phyloP scores from a whole-genome alignment of 257 asterid genomes.

The Petrea volubilis region DNA sequence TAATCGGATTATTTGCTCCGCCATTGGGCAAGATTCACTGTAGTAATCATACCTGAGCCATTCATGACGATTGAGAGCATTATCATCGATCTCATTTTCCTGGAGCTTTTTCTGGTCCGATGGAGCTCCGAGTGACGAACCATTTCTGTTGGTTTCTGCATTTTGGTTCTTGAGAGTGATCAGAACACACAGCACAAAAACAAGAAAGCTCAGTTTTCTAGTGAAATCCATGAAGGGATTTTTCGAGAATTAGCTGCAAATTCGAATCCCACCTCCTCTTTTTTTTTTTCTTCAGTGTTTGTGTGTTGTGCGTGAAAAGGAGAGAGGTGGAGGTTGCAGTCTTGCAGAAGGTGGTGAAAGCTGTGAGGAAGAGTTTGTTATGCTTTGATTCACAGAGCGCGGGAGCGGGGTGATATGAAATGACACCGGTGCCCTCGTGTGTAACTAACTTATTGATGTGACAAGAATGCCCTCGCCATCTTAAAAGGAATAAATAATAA shows the following conservation, averaged over 20 bases:
- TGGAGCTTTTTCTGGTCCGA: slow-evolving; percentile 13
- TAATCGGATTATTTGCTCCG: slow-evolving; percentile 51
- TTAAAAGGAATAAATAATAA: too few relatives aligned
- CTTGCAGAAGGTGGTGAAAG: neutral
- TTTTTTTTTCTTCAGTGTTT: too few relatives aligned
- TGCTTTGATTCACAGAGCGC: slow-evolving; percentile 17
- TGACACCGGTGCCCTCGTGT: slow-evolving; percentile 21
- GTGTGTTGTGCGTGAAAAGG: neutral
- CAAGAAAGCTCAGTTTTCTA: slow-evolving; percentile 45
- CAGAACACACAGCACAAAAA: slow-evolving; percentile 49
- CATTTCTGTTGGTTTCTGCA: slow-evolving; percentile 34
- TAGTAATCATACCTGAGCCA: slow-evolving; percentile 57
- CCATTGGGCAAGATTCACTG: slow-evolving; percentile 52
- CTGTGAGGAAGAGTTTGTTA: neutral
- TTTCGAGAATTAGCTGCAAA: neutral
- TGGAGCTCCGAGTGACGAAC: slow-evolving; percentile 17
- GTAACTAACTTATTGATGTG: neutral
- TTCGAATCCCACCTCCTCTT: neutral
- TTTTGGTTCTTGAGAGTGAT: slow-evolving; percentile 48
- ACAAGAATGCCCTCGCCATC: neutral
- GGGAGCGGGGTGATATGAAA: slow-evolving; percentile 28
- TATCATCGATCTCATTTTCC: neutral
- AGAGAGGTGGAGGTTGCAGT: slow-evolving; percentile 11
- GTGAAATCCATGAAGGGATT: slow-evolving; percentile 44
- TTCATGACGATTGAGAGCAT: neutral